A percentile compares a stretch with the other conserved stretches of the same genome.
phyloP scores from a whole-genome alignment of 495 filamentous ascomycete genomes.

The Daldinia vernicosa region DNA sequence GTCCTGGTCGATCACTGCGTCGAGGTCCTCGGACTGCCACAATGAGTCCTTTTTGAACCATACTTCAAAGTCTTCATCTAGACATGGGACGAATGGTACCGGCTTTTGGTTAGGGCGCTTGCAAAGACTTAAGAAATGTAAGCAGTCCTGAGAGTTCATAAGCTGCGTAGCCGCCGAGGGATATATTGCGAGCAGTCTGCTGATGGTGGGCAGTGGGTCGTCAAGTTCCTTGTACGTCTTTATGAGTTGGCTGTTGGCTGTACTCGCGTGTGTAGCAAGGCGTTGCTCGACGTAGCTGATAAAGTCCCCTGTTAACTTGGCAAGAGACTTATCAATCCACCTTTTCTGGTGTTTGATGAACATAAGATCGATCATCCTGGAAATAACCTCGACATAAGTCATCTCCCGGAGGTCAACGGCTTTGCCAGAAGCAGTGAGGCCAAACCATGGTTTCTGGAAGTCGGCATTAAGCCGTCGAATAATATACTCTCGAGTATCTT shows the following conservation, averaged over 20 bases:
- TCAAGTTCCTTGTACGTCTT: conserved; percentile 77
- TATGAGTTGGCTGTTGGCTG: conserved; percentile 68
- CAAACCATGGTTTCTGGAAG: conserved; percentile 93
- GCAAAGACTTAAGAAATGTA: conserved; percentile 83
- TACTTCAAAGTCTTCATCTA: conserved; percentile 88
- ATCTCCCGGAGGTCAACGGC: conserved; percentile 87
- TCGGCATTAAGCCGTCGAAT: conserved; percentile 89
- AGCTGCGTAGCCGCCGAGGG: conserved; percentile 75
- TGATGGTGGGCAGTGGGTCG: conserved; percentile 70
- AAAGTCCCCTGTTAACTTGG: conserved; percentile 79
- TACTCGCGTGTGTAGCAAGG: conserved; percentile 61
- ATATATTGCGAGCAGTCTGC: conserved; percentile 71
- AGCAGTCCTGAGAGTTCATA: conserved; percentile 85
- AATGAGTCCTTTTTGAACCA: conserved; percentile 95
- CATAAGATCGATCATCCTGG: conserved; percentile 87
- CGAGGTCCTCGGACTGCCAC: conserved; percentile 89
- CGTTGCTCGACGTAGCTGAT: conserved; percentile 85
- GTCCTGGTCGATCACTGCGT: conserved; percentile 84
- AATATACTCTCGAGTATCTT: conserved; percentile 74
- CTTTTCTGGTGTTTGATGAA: conserved; percentile 82
- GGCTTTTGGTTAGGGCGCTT: conserved; percentile 85
- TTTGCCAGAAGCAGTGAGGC: conserved; percentile 73
- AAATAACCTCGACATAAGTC: conserved; percentile 84
- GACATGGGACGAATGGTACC: conserved; percentile 80
- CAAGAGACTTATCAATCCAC: conserved; percentile 82